Percentiles rank a stretch among this genome's conserved stretches.
phyloP scores from a whole-genome alignment of 257 asterid genomes.

The Fraxinus excelsior region DNA sequence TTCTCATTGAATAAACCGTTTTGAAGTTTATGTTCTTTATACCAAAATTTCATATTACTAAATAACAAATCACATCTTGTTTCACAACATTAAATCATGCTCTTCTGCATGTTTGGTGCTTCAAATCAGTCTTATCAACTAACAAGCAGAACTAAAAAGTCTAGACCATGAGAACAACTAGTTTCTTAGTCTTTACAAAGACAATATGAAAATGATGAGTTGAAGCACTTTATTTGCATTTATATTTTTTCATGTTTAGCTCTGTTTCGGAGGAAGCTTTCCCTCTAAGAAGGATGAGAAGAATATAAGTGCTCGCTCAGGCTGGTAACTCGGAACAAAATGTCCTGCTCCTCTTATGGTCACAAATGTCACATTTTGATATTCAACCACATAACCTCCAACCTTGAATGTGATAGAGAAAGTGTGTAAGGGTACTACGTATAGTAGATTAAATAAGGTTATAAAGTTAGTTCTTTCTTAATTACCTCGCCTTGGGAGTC shows the following conservation, averaged over 20 bases:
- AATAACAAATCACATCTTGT: not conserved
- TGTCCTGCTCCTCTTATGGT: conserved; percentile 60
- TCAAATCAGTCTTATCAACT: not conserved
- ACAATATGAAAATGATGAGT: not conserved
- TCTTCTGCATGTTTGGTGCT: not conserved
- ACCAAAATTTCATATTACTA: too few relatives aligned
- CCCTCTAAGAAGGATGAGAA: conserved; percentile 48
- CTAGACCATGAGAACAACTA: not conserved
- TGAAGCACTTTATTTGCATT: not conserved
- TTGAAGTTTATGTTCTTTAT: too few relatives aligned
- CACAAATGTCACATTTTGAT: conserved; percentile 46
- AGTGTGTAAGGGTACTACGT: not conserved
- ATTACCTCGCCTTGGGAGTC: conserved; percentile 36
- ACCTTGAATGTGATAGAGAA: conserved; percentile 32
- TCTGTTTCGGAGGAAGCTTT: conserved; percentile 38
- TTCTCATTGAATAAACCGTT: too few relatives aligned
- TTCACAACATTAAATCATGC: not conserved
- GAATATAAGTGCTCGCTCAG: conserved; percentile 37
- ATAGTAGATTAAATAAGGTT: not conserved
- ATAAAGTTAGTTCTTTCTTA: not conserved
- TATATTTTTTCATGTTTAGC: not conserved
- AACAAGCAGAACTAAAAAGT: not conserved
- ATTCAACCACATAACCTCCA: conserved; percentile 55
- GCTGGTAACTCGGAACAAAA: conserved; percentile 60
- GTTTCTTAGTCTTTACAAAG: not conserved